A percentile compares a stretch with the other conserved stretches of the same genome.
phyloP scores from a whole-genome alignment of 768 basidiomycete species.

The Asterophora lycoperdoides region DNA sequence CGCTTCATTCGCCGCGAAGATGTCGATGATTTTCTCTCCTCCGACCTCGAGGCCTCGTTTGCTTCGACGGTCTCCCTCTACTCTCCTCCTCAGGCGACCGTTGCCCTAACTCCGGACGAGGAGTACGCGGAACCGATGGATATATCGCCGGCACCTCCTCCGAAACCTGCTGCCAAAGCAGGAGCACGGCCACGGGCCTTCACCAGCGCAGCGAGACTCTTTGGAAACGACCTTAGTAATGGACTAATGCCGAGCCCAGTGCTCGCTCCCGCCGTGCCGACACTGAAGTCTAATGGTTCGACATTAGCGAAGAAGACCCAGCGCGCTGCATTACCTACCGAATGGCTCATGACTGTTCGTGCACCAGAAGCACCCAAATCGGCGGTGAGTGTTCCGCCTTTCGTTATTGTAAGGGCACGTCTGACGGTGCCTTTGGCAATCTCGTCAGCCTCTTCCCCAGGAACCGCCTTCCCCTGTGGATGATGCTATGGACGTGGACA shows the following conservation, averaged over 20 bases:
- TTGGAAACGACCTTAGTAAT: constrained; percentile 75
- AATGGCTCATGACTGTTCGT: constrained; percentile 46
- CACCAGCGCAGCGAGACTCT: constrained; percentile 61
- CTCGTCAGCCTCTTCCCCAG: constrained; percentile 36
- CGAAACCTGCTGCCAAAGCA: constrained; percentile 24
- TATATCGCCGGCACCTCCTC: constrained; percentile 63
- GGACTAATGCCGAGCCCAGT: constrained; percentile 30
- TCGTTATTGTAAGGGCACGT: background rate
- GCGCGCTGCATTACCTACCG: constrained; percentile 57
- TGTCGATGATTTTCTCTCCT: constrained; percentile 62
- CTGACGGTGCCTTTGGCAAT: constrained; percentile 8
- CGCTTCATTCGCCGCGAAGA: constrained; percentile 43
- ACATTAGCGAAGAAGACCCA: constrained; percentile 53
- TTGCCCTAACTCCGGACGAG: constrained; percentile 43
- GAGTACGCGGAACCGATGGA: constrained; percentile 69
- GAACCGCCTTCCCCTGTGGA: constrained; percentile 44
- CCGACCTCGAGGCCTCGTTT: constrained; percentile 80
- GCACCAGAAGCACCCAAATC: constrained; percentile 21
- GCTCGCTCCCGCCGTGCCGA: constrained; percentile 24
- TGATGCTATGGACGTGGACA: constrained; percentile 81
- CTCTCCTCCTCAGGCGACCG: constrained; percentile 54
- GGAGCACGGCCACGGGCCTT: constrained; percentile 57
- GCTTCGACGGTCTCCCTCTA: constrained; percentile 79
- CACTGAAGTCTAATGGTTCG: constrained; percentile 30
- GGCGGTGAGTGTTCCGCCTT: constrained; percentile 22